Evolutionary conservation across 2,329 filamentous ascomycete genomes (phyloP), one percentile per base, ranked within the genome.

Genomic region (Penicillium sp.): DNA sequence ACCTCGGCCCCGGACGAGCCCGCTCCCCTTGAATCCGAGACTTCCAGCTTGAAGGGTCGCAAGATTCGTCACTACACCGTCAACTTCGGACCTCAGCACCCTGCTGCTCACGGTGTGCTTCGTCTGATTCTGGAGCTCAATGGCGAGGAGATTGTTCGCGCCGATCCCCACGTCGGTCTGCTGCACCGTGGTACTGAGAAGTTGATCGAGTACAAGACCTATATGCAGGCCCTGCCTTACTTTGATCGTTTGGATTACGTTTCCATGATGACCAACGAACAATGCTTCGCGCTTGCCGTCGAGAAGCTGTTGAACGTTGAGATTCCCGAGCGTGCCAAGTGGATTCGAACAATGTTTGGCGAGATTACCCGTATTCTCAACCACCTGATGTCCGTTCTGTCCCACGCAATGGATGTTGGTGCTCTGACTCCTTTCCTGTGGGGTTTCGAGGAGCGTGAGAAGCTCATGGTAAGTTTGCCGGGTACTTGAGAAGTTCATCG

Each of bases 241-340:
- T 99, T 99, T 75, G 94, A 99, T 79, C 91, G 94, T 67, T 83
- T 99, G 75, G 94, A 99, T 79, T 99, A 99, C 77, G 92, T 97
- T 67, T 97, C 92, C 70, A 99, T 99, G 95, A 99, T 99, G 94
- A 99, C 94, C 70, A 99, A 99, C 78, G 94, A 99, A 83, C 94
- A 99, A 79, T 96, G 92, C 73, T 99, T 91, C 78, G 87, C 92
- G 33, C 84, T 99, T 63, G 94, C 92, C 18, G 93, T 97, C 52
- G 94, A 99, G 84, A 99, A 99, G 83, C 84, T 99, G 57, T 82
- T 99, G 69, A 99, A 99, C 77, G 83, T 99, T 63, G 95, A 99
- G 75, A 90, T 99, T 61, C 94, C 94, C 21, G 89, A 94, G 62
- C 85, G 94, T 71, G 94, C 94, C 67, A 97, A 99, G 81, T 99